These are phyloP conservation scores for Galerina sulciceps DNA, from an alignment of 768 basidiomycete species.

Conservation along the genomic window DNA sequence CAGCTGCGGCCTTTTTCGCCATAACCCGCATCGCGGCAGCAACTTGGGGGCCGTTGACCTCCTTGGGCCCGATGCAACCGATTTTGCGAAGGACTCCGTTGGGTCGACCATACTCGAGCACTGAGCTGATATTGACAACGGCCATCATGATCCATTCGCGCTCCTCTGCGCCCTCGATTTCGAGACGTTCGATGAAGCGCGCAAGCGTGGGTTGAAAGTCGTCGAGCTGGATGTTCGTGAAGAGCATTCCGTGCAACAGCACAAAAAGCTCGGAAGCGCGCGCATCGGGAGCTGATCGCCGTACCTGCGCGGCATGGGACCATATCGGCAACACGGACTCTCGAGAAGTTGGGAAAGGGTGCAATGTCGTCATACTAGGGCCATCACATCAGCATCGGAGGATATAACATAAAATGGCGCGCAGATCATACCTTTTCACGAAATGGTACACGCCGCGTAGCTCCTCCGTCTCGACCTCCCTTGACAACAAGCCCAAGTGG, in stretches of 20 bases:
- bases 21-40: conserved; percentile 50
- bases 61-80: conserved; percentile 51
- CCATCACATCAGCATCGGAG: conserved; percentile 10
- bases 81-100: conserved; percentile 70
- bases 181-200: conserved; percentile 84
- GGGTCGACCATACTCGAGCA: conserved; percentile 88
- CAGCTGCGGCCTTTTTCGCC: conserved; percentile 48
- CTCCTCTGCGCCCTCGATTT: conserved; percentile 79
- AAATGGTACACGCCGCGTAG: conserved; percentile 91
- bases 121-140: conserved; percentile 75
- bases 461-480: conserved; percentile 84
- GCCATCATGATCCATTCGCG: conserved; percentile 99
- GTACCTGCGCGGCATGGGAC: conserved; percentile 73
- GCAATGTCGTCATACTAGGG: conserved; percentile 85
- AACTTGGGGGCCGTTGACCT: conserved; percentile 33
- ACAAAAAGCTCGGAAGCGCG: conserved; percentile 81
- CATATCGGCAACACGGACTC: conserved; percentile 92
- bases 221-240: conserved; percentile 94
- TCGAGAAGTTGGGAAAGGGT: conserved; percentile 85
- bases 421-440: conserved; percentile 76
- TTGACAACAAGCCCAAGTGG: conserved; percentile 85
- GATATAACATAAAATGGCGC: conserved; percentile 3
- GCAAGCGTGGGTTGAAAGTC: conserved; percentile 83
- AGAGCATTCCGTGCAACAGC: conserved; percentile 94
- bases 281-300: conserved; percentile 78